Base-by-base conservation (phyloP, 805 yeast species). In the Ogataea glucozyma region DNA sequence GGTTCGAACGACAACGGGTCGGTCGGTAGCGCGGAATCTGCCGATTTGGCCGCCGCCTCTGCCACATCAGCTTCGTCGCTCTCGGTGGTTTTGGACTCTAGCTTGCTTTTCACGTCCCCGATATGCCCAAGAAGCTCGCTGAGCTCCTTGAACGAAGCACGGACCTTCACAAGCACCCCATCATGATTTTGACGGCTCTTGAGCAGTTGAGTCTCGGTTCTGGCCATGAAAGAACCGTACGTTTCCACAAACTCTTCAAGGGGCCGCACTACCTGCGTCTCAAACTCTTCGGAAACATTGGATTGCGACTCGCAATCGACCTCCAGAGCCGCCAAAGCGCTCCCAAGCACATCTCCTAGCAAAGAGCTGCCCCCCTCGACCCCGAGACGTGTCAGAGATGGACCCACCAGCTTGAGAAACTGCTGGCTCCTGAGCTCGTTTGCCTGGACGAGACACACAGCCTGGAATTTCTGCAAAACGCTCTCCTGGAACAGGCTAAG, bases 141-240 rank as follows among this genome's bases (percentile, higher is more conserved):
- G 29, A 47, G 31, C 17, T 49, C 52, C 16, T 37, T 38, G 8
- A 33, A 41, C 4, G 34, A 13, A 3, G 16, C 16, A 13, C 36
- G 40, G 12, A 38, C 40, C 17, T 18, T 26, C 10, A 16, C 14
- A 10, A 49, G 30, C 4, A 26, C 14, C 19, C 24, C 23, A 4
- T 38, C 35, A 29, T 49, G 44, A 23, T 17, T 31, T 19, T 38
- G 39, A 6, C 40, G 38, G 21, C 31, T 24, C 17, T 40, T 26
- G 9, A 20, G 9, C n/a, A 44, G 26, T 4, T 7, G 29, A 4
- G 16, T 18, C 18, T 47, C 38, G 3, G 32, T 35, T 26, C 40
- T 29, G 7, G 34, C 36, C 2, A 44, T 36, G 12, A 49, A 49
- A 5, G 40, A 23, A 23, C 41, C 47, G 41, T 49, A 49, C 19